These are phyloP conservation scores for Penicillium malachiteum DNA, from an alignment of 495 filamentous ascomycete genomes.

Conservation along the genomic window DNA sequence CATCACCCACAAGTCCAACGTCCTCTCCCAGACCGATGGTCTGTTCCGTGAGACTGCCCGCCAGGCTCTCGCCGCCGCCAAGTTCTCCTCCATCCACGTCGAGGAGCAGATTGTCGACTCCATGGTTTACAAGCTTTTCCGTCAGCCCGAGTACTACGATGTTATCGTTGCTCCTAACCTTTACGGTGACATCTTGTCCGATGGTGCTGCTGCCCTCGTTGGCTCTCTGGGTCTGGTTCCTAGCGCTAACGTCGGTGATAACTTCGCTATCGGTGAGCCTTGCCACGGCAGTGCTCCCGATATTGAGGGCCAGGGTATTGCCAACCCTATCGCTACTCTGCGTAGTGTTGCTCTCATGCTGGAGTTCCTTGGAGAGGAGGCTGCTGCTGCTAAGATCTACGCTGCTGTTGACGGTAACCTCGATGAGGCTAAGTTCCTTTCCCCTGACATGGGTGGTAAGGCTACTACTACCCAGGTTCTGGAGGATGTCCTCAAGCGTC, in stretches of 20 bases:
- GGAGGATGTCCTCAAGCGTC: constrained; percentile 79
- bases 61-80: constrained; percentile 61
- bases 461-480: constrained; percentile 87
- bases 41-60: constrained; percentile 84
- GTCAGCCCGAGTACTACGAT: constrained; percentile 89
- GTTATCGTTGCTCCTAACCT: constrained; percentile 98
- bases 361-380: constrained; percentile 85
- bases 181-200: constrained; percentile 95
- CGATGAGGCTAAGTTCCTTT: constrained; percentile 76
- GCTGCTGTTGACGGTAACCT: constrained; percentile 89
- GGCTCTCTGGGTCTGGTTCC: constrained; percentile 93
- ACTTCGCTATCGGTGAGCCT: constrained; percentile 95
- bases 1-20: constrained; percentile 98
- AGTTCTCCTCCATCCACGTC: constrained; percentile 62
- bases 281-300: constrained; percentile 96
- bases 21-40: constrained; percentile 93
- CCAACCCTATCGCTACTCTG: constrained; percentile 95
- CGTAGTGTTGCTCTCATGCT: constrained; percentile 91
- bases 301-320: constrained; percentile 86
- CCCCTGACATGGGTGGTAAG: constrained; percentile 87
- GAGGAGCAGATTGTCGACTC: constrained; percentile 99
- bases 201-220: constrained; percentile 92
- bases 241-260: constrained; percentile 92
- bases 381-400: constrained; percentile 86
- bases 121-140: constrained; percentile 99